Conservation (phyloP, 2,329 filamentous ascomycete species). For the Ophiognomonia clavigignenti-juglandacearum region DNA sequence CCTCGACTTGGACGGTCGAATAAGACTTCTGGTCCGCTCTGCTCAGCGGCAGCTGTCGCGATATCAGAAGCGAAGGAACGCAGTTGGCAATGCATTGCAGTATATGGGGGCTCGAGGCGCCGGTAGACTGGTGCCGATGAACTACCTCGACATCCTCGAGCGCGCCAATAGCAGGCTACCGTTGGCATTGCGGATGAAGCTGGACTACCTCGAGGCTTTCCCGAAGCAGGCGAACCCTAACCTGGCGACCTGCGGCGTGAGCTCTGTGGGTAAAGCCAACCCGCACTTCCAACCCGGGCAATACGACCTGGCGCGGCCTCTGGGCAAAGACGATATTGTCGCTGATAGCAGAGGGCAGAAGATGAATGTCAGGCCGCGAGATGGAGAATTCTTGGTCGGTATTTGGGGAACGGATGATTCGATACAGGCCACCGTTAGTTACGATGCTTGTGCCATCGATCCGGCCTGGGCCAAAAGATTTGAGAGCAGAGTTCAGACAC, state of each 20-base stretch:
- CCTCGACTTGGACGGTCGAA: constrained; percentile 11
- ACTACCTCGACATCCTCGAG: constrained; percentile 11
- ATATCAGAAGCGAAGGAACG: constrained; percentile 9
- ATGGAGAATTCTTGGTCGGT: constrained; percentile 12
- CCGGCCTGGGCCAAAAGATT: constrained; percentile 7
- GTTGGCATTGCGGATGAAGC: not conserved
- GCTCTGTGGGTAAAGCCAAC: constrained; percentile 7
- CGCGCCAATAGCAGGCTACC: constrained; percentile 7
- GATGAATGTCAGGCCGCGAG: constrained; percentile 11
- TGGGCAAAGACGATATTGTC: not conserved
- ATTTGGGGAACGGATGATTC: constrained; percentile 9
- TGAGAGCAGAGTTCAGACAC: constrained; percentile 2
- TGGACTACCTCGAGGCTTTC: constrained; percentile 3
- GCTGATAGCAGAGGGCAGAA: constrained; percentile 2
- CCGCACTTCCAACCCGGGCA: constrained; percentile 1
- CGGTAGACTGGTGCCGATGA: constrained; percentile 8
- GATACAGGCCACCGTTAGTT: constrained; percentile 2
- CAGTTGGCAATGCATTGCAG: not conserved
- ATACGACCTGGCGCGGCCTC: constrained; percentile 3
- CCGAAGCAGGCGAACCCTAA: constrained; percentile 10
- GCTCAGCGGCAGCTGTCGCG: constrained; percentile 12
- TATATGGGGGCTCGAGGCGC: constrained; percentile 9
- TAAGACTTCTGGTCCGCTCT: constrained; percentile 11
- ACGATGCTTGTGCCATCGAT: constrained; percentile 12
- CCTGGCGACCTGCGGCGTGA: constrained; percentile 13